Base-by-base conservation (phyloP, 495 filamentous ascomycete genomes). In the Podospora pseudopauciseta region DNA sequence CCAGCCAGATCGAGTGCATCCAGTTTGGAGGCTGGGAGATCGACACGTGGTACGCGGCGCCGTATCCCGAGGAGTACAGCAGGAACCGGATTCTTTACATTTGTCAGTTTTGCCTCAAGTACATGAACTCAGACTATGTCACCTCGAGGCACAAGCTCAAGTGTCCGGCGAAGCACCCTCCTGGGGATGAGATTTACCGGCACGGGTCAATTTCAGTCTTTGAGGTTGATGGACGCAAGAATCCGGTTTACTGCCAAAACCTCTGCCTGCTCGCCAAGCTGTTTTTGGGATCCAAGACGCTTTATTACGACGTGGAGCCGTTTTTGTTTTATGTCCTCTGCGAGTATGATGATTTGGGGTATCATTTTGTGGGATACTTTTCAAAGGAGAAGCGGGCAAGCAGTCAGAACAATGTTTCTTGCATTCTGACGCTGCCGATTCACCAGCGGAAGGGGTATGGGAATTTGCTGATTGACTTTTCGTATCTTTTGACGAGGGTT, bases 251-350 rank as follows among this genome's bases (percentile, higher is more conserved):
- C 73, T 99, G 96, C 75, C 96, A 98, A 76, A 98, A 98, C 70
- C 86, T 99, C 4, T 99, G 95, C 78, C 86, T 99, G 19, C 85
- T 99, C 56, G 94, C 96, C 28, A 99, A 99, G 75, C 84, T 99
- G 16, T 99, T 99, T 74, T 82, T 99, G 2, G 95, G 95, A 7
- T 98, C 95, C 2, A 99, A 99, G 76, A 99, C 95, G 1, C 85
- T 99, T 13, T 99, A 99, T 76, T 99, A 99, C 78, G 95, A 99
- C 73, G 95, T 99, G 4, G 96, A 99, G 68, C 95, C 95, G 0
- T 99, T 99, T 75, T 81, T 99, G 19, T 99, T 99, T 83, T 99
- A 99, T 78, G 93, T 99, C 60, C 94, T 99, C 85, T 97, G 93
- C 63, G 95, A 98, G 76, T 94, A 89, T 71, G 93, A 99, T 72